phyloP scores from a whole-genome alignment of 1,139 yeast genomes.

The Debaryomyces coudertii region DNA sequence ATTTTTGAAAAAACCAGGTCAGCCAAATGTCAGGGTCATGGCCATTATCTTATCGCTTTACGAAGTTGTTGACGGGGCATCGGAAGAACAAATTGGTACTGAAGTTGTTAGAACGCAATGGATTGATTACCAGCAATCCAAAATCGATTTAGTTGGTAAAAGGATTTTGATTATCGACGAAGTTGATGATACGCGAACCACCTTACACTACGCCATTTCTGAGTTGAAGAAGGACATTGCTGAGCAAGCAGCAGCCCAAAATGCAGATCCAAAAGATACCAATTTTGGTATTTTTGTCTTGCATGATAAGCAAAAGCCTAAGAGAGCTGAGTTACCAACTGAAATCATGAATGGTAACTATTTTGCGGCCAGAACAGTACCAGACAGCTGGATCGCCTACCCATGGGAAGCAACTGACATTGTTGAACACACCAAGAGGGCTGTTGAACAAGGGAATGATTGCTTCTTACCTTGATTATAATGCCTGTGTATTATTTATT shows the following conservation, averaged over 20 bases:
- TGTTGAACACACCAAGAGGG: conserved; percentile 80
- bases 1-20: conserved; percentile 81
- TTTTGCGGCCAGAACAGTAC: conserved; percentile 88
- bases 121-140: conserved; percentile 80
- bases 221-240: conserved; percentile 85
- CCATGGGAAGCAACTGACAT: conserved; percentile 97
- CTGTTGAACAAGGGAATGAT: conserved; percentile 71
- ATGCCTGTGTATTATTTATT: conserved; percentile 9
- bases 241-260: conserved; percentile 53
- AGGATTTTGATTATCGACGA: conserved; percentile 86
- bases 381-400: conserved; percentile 95
- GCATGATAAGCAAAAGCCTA: conserved; percentile 89
- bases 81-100: conserved; percentile 71
- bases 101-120: conserved; percentile 94
- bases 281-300: conserved; percentile 87
- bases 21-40: conserved; percentile 89
- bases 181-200: conserved; percentile 95
- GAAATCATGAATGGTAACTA: conserved; percentile 73
- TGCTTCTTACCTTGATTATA: conserved; percentile 41
- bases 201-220: conserved; percentile 86
- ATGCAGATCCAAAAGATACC: conserved; percentile 58
- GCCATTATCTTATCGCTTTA: conserved; percentile 90
- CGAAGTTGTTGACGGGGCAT: conserved; percentile 72
- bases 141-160: conserved; percentile 73
- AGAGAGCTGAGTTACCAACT: conserved; percentile 75